These are phyloP conservation scores for Didymella exigua DNA, from an alignment of 2,329 filamentous ascomycete species.

Conservation along the genomic window DNA sequence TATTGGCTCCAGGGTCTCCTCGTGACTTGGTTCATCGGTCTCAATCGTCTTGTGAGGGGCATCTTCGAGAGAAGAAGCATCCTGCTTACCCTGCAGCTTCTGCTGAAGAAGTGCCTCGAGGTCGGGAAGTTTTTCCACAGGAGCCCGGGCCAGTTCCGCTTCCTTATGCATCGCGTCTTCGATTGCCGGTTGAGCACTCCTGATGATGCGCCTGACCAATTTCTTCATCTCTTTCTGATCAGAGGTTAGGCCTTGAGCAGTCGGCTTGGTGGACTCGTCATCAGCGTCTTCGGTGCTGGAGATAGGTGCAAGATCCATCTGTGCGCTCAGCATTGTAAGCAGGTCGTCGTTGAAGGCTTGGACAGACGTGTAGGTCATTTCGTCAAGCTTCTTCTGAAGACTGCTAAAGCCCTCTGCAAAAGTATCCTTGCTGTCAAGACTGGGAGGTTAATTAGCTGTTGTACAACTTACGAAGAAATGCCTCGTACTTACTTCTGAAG, in stretches of 20 bases:
- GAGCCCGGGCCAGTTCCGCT: slow-evolving; percentile 75
- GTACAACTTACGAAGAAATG: not conserved
- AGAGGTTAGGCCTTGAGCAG: slow-evolving; percentile 51
- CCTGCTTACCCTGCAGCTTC: slow-evolving; percentile 61
- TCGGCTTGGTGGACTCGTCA: slow-evolving; percentile 49
- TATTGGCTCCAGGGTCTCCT: slow-evolving; percentile 18
- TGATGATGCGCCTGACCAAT: slow-evolving; percentile 88
- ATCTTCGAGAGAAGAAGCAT: slow-evolving; percentile 36
- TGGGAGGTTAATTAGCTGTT: slow-evolving; percentile 18
- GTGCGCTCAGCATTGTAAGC: slow-evolving; percentile 60
- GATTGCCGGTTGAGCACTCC: slow-evolving; percentile 76
- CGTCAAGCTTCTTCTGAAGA: slow-evolving; percentile 60
- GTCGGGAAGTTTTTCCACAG: slow-evolving; percentile 74
- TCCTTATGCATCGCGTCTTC: slow-evolving; percentile 80
- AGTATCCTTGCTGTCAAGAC: slow-evolving; percentile 56
- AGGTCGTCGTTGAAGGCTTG: slow-evolving; percentile 65
- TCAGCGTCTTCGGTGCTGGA: slow-evolving; percentile 50
- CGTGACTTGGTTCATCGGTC: slow-evolving; percentile 14
- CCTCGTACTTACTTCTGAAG: slow-evolving; percentile 76
- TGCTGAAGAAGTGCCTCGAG: slow-evolving; percentile 75
- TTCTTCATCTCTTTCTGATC: slow-evolving; percentile 83
- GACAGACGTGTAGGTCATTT: slow-evolving; percentile 65
- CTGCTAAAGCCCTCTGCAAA: slow-evolving; percentile 61
- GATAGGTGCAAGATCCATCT: slow-evolving; percentile 57
- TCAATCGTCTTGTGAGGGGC: slow-evolving; percentile 33